Conservation (phyloP, 2,329 filamentous ascomycete species). For the Acrocalymma vagum region DNA sequence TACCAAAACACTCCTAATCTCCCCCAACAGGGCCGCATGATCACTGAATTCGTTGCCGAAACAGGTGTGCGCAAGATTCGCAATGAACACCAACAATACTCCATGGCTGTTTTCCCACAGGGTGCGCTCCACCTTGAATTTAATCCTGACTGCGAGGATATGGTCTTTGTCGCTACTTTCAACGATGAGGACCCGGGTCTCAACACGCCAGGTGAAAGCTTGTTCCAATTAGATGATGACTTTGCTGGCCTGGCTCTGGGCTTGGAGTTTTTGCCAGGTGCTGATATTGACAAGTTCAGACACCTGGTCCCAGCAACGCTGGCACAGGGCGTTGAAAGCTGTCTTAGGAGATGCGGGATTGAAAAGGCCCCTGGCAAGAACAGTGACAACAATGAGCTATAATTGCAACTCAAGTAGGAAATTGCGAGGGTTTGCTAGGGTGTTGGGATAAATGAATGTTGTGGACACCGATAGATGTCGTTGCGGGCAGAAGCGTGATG, state of each 20-base stretch:
- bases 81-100: constrained; percentile 51
- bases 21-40: constrained; percentile 58
- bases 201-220: constrained; percentile 60
- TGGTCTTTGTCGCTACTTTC: constrained; percentile 61
- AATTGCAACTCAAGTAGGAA: too few relatives aligned
- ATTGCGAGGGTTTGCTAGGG: too few relatives aligned
- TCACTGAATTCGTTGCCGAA: constrained; percentile 62
- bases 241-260: constrained; percentile 59
- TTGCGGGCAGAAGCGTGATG: too few relatives aligned
- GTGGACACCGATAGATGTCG: too few relatives aligned
- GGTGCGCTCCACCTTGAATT: constrained; percentile 65
- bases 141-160: constrained; percentile 63
- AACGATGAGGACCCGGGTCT: constrained; percentile 61
- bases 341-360: constrained; percentile 12
- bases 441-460: too few relatives aligned
- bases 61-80: constrained; percentile 41
- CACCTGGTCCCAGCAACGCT: constrained; percentile 12
- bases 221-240: constrained; percentile 57
- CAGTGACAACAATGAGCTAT: too few relatives aligned
- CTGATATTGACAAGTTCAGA: constrained; percentile 57
- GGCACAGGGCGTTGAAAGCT: constrained; percentile 13
- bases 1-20: too few relatives aligned
- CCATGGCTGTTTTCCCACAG: constrained; percentile 64
- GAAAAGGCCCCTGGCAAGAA: too few relatives aligned
- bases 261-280: constrained; percentile 53